Base-by-base conservation (phyloP, 305 asterid species). In the Rubia peregrina region DNA sequence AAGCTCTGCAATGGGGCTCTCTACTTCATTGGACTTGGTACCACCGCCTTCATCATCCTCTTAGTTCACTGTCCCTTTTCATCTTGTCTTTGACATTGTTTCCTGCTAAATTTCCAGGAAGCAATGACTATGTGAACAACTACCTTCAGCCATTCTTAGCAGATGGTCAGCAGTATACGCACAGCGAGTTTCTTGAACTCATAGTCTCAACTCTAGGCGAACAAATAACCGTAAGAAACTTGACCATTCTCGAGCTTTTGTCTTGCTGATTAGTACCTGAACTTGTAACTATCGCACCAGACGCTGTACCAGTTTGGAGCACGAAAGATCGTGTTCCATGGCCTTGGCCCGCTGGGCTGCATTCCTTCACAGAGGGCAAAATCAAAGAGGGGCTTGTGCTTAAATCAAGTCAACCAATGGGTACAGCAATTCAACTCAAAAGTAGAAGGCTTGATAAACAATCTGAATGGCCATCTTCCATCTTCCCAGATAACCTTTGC, bases 111-210 rank as follows among this genome's bases (percentile, higher is more conserved):
- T 55, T 75, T 69, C 63, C 84, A 89, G 96, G 97, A 59, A 90
- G 97, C 90, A 90, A 90, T 57, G 94, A 90, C 72, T 90, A 88
- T 69, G 95, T 90, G 4, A 90, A 87, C 90, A 90, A 88, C 64
- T 88, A 75, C 68, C 88, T 88, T 41, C 95, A 88, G 74, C 95
- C 97, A 12, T 90, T 88, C 56, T 68, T 87, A 76, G 80, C 81
- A 55, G 89, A 81, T 24, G 85, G 88, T 8, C 84, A 82, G 69
- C 92, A 87, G 51, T 90, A 73, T 72, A 84, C 97, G 26, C 95
- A 90, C 17, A 90, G 86, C 1, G 95, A 87, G 67, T 90, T 88
- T 66, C 66, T 84, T 21, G 87, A 74, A 12, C 89, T 87, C 38
- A 71, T 90, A 12, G 75, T 77, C 67, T 80, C 95, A 57, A 88